These are phyloP conservation scores for Jasminum sambac DNA, from an alignment of 257 asterid genomes.

Conservation along the genomic window DNA sequence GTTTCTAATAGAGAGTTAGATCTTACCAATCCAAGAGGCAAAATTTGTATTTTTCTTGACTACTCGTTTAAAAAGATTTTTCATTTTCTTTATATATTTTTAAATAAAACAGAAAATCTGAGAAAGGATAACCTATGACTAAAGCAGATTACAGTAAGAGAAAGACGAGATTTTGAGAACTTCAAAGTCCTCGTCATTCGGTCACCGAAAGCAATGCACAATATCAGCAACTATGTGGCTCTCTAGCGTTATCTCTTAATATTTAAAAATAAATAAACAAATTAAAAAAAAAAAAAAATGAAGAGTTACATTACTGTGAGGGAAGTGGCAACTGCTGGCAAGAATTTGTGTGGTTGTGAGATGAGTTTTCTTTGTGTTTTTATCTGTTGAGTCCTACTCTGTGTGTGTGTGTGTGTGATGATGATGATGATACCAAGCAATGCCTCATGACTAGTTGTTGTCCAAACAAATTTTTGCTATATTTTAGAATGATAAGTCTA, in stretches of 20 bases:
- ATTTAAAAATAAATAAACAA: neutral
- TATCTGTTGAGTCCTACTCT: slow-evolving; percentile 19
- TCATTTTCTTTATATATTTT: no score
- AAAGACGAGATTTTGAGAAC: slow-evolving; percentile 28
- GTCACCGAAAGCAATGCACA: slow-evolving; percentile 23
- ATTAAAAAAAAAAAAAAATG: no score
- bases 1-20: no score
- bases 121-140: slow-evolving; percentile 18
- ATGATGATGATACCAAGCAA: neutral
- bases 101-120: slow-evolving; percentile 34
- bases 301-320: neutral
- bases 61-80: no score
- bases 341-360: neutral
- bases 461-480: neutral
- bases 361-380: slow-evolving; percentile 31
- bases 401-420: neutral
- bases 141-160: slow-evolving; percentile 7
- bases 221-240: neutral
- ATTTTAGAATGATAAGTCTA: neutral
- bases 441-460: neutral
- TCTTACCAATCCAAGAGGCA: no score
- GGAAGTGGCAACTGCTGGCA: slow-evolving; percentile 16
- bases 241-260: neutral
- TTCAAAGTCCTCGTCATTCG: slow-evolving; percentile 22
- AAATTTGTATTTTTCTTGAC: no score